phyloP scores from a whole-genome alignment of 192 early-diverging fungal genomes.

The Coemansia sp. region DNA sequence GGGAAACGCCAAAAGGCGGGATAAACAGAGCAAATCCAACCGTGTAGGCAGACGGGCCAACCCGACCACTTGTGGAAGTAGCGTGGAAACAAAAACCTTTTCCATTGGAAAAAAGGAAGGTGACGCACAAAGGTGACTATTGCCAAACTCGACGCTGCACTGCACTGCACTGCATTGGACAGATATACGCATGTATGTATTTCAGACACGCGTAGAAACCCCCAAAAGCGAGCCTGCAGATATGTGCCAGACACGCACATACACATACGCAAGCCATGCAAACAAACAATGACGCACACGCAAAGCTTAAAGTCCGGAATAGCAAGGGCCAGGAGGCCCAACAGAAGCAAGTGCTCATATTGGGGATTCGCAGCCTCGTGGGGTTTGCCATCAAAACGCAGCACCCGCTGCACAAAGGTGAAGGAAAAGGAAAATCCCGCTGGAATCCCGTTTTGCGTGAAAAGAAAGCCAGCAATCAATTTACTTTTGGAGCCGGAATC shows the following conservation, averaged over 20 bases:
- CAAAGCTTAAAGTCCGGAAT: neutral
- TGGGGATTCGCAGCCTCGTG: neutral
- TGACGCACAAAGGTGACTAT: no score
- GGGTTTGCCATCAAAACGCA: neutral
- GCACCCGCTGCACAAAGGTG: neutral
- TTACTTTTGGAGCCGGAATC: neutral
- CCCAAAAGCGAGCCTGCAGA: neutral
- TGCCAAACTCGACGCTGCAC: neutral
- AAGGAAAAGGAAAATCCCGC: neutral
- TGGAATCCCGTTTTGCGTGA: neutral
- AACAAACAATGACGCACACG: neutral
- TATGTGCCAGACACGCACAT: neutral
- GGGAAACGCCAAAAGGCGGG: neutral
- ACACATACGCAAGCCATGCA: neutral
- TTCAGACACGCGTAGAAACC: neutral
- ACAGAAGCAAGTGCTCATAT: neutral
- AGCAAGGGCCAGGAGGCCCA: neutral
- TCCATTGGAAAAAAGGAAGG: no score
- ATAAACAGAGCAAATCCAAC: neutral
- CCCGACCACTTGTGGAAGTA: neutral
- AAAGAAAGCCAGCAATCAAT: neutral
- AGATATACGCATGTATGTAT: neutral
- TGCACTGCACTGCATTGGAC: neutral
- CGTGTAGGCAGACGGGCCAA: neutral
- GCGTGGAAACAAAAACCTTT: no score